phyloP scores from a whole-genome alignment of 1,284 basidiomycete genomes.

The Ustilago lituana region DNA sequence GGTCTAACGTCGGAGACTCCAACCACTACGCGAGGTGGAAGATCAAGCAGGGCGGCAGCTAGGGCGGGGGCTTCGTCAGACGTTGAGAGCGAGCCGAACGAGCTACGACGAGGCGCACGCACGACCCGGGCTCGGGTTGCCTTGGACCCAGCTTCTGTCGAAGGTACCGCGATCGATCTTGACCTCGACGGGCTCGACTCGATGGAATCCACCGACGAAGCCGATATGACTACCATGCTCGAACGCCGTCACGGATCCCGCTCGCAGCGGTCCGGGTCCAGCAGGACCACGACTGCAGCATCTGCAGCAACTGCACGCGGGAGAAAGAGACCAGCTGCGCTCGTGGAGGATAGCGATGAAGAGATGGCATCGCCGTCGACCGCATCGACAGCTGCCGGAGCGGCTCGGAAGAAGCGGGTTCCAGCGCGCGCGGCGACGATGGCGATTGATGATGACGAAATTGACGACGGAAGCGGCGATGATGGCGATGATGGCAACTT shows the following conservation, averaged over 20 bases:
- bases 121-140: slow-evolving; percentile 10
- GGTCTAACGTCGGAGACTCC: neutral
- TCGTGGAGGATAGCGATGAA: slow-evolving; percentile 29
- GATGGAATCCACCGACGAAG: slow-evolving; percentile 32
- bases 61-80: slow-evolving; percentile 1
- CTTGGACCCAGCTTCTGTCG: slow-evolving; percentile 18
- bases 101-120: neutral
- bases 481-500: slow-evolving; percentile 43
- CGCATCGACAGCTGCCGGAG: neutral
- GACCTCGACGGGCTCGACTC: slow-evolving; percentile 32
- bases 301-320: slow-evolving; percentile 1
- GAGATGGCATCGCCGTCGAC: slow-evolving; percentile 2
- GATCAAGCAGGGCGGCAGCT: neutral
- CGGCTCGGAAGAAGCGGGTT: neutral
- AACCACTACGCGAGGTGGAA: neutral
- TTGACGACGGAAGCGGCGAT: slow-evolving; percentile 2
- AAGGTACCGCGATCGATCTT: slow-evolving; percentile 17
- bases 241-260: slow-evolving; percentile 16
- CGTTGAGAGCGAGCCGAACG: slow-evolving; percentile 9
- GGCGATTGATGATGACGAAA: slow-evolving; percentile 17
- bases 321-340: slow-evolving; percentile 14
- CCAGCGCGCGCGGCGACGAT: slow-evolving; percentile 2
- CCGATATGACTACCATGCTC: slow-evolving; percentile 36
- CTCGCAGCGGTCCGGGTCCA: slow-evolving; percentile 7
- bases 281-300: too few species aligned